phyloP scores from a whole-genome alignment of 257 asterid species.

The Mitragyna speciosa region DNA sequence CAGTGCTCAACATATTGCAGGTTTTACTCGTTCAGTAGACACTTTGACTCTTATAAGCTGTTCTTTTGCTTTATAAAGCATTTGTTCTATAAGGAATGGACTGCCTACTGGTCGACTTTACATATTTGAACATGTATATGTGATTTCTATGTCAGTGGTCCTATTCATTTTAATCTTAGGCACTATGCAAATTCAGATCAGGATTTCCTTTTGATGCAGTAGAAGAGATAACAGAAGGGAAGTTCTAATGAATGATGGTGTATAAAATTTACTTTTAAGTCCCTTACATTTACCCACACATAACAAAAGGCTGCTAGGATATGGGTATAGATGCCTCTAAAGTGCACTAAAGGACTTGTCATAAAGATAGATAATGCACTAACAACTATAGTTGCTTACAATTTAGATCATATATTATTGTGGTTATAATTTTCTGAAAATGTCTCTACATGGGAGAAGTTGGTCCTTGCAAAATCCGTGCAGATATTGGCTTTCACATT shows the following conservation, averaged over 20 bases:
- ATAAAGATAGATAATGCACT: neutral
- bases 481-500: neutral
- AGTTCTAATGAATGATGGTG: neutral
- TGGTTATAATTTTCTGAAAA: neutral
- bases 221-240: neutral
- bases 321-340: neutral
- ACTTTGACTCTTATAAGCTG: neutral
- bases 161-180: neutral
- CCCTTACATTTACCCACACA: neutral
- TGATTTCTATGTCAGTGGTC: neutral
- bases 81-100: neutral
- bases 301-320: neutral
- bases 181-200: neutral
- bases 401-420: neutral
- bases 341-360: neutral
- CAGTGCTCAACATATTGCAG: conserved; percentile 96
- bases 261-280: neutral
- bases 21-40: conserved; percentile 30
- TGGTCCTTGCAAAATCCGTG: neutral
- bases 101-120: neutral
- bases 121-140: neutral
- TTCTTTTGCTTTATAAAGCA: neutral
- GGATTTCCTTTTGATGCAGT: neutral
- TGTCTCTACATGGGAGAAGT: neutral
- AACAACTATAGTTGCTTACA: neutral